These are phyloP conservation scores for Mortierella hygrophila DNA, from an alignment of 192 early-diverging fungal genomes.

Conservation along the genomic window DNA sequence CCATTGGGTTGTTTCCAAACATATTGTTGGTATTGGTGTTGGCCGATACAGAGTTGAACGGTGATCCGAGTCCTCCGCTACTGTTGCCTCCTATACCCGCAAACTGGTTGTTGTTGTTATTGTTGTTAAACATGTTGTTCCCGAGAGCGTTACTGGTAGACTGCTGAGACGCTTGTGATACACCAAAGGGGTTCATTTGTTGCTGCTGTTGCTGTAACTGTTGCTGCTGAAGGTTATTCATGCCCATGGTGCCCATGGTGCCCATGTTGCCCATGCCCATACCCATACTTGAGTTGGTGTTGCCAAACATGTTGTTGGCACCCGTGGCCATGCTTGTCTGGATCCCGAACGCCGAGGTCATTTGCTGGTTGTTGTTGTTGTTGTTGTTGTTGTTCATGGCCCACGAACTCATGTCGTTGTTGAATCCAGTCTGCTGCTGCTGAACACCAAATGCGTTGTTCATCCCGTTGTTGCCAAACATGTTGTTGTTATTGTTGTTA, in stretches of 20 bases:
- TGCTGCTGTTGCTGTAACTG: slow-evolving; percentile 12
- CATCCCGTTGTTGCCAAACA: slow-evolving; percentile 27
- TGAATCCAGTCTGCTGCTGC: slow-evolving; percentile 24
- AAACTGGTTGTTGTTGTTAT: slow-evolving; percentile 35
- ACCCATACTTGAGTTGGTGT: slow-evolving; percentile 4
- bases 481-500: slow-evolving; percentile 26
- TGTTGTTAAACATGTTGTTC: slow-evolving; percentile 15
- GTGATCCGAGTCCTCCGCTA: slow-evolving; percentile 16
- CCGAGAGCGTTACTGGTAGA: neutral
- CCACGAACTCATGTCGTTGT: slow-evolving; percentile 40
- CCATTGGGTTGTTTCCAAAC: slow-evolving; percentile 6
- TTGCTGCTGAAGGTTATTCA: slow-evolving; percentile 7
- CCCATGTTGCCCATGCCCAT: slow-evolving; percentile 32
- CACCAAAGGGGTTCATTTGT: slow-evolving; percentile 19
- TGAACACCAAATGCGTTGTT: slow-evolving; percentile 36
- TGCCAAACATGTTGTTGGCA: slow-evolving; percentile 35
- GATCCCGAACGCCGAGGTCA: slow-evolving; percentile 34
- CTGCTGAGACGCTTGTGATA: slow-evolving; percentile 5
- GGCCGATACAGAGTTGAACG: slow-evolving; percentile 12
- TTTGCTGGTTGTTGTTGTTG: slow-evolving; percentile 32
- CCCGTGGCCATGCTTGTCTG: slow-evolving; percentile 40
- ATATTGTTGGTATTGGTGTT: slow-evolving; percentile 10
- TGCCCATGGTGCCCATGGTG: slow-evolving; percentile 14
- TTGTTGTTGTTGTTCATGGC: slow-evolving; percentile 20
- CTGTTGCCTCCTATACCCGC: slow-evolving; percentile 9